Evolutionary conservation across 1,284 basidiomycete genomes (phyloP).

Genomic region (Pisolithus thermaeus): DNA sequence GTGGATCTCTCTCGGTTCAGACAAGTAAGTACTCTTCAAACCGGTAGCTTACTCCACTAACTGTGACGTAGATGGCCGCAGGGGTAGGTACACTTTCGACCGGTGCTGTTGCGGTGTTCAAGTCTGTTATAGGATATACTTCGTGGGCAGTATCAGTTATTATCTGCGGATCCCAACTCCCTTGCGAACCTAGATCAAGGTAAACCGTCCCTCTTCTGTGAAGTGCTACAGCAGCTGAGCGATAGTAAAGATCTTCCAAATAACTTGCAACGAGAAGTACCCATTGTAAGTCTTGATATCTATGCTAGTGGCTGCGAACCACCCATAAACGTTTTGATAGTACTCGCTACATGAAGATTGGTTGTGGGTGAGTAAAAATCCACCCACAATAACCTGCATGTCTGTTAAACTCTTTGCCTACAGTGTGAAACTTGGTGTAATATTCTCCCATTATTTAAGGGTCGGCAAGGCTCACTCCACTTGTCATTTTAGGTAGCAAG

Average conservation of each 20-base stretch:
- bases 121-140: constrained; percentile 66
- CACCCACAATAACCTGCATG: neutral
- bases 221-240: neutral
- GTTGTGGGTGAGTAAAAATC: constrained; percentile 71
- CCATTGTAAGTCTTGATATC: constrained; percentile 58
- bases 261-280: constrained; percentile 82
- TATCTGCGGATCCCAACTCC: constrained; percentile 91
- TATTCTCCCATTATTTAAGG: constrained; percentile 20
- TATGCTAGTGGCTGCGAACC: neutral
- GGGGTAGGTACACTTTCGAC: constrained; percentile 46
- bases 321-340: constrained; percentile 33
- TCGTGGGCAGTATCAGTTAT: constrained; percentile 85
- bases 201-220: constrained; percentile 19
- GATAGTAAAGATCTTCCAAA: constrained; percentile 76
- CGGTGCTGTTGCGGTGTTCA: neutral
- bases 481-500: constrained; percentile 54
- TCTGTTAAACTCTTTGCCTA: constrained; percentile 8
- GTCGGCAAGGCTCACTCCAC: constrained; percentile 2
- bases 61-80: constrained; percentile 56
- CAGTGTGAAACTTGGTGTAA: constrained; percentile 86
- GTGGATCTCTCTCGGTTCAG: constrained; percentile 96
- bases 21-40: constrained; percentile 43
- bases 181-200: constrained; percentile 95
- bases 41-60: constrained; percentile 11
- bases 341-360: constrained; percentile 85